These are phyloP conservation scores for Penicillium psychrosexuale DNA, from an alignment of 2,329 filamentous ascomycete species.

Conservation along the genomic window DNA sequence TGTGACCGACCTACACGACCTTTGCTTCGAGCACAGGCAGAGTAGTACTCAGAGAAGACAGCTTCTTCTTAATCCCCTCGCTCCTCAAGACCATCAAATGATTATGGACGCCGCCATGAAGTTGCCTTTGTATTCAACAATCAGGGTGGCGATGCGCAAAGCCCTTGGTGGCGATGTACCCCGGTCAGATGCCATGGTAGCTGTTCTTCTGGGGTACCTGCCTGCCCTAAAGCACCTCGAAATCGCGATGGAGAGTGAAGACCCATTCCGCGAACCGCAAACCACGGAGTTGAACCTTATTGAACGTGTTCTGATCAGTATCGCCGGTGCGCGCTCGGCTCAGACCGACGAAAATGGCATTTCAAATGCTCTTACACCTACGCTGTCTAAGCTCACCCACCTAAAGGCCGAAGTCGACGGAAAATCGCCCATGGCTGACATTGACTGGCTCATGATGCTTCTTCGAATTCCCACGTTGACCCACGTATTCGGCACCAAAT, in stretches of 20 bases:
- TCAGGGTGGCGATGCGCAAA: neutral
- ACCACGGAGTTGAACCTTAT: neutral
- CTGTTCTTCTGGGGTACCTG: neutral
- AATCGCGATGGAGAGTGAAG: neutral
- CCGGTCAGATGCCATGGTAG: neutral
- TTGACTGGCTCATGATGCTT: neutral
- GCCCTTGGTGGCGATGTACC: neutral
- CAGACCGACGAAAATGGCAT: neutral
- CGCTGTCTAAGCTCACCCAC: neutral
- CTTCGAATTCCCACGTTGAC: neutral
- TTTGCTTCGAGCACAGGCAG: neutral
- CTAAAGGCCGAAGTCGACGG: neutral
- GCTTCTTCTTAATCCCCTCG: neutral
- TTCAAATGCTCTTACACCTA: too few species aligned
- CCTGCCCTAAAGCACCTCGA: neutral
- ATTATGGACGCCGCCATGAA: neutral
- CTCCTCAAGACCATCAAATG: neutral
- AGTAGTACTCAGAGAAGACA: too few species aligned
- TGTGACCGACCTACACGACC: neutral
- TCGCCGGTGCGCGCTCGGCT: neutral
- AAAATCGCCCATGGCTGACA: neutral
- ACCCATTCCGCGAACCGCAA: neutral
- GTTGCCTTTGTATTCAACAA: neutral
- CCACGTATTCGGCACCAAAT: neutral
- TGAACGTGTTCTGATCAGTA: neutral